phyloP scores from a whole-genome alignment of 2,329 filamentous ascomycete species.

The Colletotrichum lindemuthianum region DNA sequence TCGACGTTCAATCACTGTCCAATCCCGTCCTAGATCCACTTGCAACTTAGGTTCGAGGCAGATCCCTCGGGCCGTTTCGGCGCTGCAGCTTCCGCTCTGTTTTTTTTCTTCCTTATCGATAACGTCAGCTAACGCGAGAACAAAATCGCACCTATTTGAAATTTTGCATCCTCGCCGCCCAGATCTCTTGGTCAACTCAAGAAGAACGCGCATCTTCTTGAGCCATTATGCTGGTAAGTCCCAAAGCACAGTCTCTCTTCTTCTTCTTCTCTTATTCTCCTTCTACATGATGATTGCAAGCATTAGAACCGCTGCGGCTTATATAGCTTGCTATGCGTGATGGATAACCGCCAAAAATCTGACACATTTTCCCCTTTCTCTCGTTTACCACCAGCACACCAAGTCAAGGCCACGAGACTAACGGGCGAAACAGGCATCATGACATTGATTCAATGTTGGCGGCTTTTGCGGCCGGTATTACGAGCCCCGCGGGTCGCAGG shows the following conservation, averaged over 20 bases:
- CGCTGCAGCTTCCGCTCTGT: neutral
- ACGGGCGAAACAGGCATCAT: constrained; percentile 41
- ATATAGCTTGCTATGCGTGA: constrained; percentile 57
- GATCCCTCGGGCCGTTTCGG: constrained; percentile 15
- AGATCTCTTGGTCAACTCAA: constrained; percentile 12
- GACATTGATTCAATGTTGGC: constrained; percentile 50
- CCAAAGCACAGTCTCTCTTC: neutral
- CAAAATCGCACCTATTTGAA: constrained; percentile 21
- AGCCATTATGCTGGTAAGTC: constrained; percentile 35
- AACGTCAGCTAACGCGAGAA: constrained; percentile 8
- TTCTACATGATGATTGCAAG: constrained; percentile 48
- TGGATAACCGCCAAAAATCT: constrained; percentile 53
- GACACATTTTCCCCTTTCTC: constrained; percentile 40
- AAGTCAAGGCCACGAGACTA: constrained; percentile 32
- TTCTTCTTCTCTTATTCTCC: neutral
- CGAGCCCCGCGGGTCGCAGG: constrained; percentile 31
- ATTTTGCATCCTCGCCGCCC: neutral
- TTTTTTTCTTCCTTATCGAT: constrained; percentile 27
- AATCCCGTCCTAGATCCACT: no score
- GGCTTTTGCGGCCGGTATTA: constrained; percentile 40
- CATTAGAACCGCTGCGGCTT: constrained; percentile 62
- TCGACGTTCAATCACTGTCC: constrained; percentile 20
- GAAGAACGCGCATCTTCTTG: constrained; percentile 32
- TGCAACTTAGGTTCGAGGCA: no score
- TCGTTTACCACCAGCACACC: constrained; percentile 37